Conservation (phyloP, 2,329 filamentous ascomycete species). For the Parascedosporium putredinis region DNA sequence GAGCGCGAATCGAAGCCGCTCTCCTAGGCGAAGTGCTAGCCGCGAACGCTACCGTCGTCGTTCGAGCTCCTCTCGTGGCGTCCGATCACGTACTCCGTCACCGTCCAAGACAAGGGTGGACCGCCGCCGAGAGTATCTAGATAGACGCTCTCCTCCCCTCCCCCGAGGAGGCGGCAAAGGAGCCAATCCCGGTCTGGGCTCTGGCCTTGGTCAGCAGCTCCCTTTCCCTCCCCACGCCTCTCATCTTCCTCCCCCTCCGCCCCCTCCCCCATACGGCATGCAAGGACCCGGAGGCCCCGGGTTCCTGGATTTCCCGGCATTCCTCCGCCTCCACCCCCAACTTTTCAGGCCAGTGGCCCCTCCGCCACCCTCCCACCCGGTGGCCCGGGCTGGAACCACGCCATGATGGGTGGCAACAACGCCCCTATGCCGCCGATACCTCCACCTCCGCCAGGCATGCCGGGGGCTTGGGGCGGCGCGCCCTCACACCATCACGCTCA, state of each 20-base stretch:
- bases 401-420: constrained; percentile 12
- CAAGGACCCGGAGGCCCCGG: constrained; percentile 3
- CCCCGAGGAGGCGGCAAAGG: neutral
- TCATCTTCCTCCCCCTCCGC: constrained; percentile 9
- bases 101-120: neutral
- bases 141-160: neutral
- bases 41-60: constrained; percentile 11
- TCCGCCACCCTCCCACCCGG: neutral
- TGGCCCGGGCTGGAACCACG: neutral
- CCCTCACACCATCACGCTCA: neutral
- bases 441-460: constrained; percentile 19
- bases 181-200: neutral
- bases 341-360: constrained; percentile 8
- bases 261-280: constrained; percentile 8
- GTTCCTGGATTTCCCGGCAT: neutral
- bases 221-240: too few relatives aligned
- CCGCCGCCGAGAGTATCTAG: neutral
- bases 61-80: neutral
- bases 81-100: constrained; percentile 3
- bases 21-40: constrained; percentile 11
- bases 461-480: neutral
- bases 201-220: neutral
- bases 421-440: constrained; percentile 21
- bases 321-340: constrained; percentile 3
- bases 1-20: constrained; percentile 15